A percentile compares a stretch with the other conserved stretches of the same genome.
Evolutionary conservation across 2,329 filamentous ascomycete genomes (phyloP).

Genomic region (Penicillium corylophilum): DNA sequence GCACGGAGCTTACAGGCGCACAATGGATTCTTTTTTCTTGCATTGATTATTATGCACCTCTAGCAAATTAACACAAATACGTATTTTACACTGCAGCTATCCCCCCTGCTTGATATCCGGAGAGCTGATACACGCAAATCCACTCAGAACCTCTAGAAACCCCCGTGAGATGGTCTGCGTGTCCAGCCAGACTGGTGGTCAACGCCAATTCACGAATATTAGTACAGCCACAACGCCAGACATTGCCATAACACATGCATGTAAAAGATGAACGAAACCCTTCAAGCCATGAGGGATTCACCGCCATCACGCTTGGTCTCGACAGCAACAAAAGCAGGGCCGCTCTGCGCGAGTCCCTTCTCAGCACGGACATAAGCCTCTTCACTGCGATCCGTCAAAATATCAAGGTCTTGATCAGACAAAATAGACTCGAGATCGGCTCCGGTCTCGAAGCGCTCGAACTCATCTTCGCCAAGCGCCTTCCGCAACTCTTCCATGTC

Average conservation of each 20-base stretch:
- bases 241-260: neutral
- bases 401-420: conserved; percentile 71
- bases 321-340: conserved; percentile 67
- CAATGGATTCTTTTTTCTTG: conserved; percentile 24
- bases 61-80: neutral
- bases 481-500: conserved; percentile 63
- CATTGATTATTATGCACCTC: neutral
- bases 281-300: conserved; percentile 32
- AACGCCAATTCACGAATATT: neutral
- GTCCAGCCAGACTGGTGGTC: neutral
- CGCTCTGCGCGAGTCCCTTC: conserved; percentile 65
- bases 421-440: conserved; percentile 63
- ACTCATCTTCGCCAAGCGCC: conserved; percentile 71
- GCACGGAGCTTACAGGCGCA: conserved; percentile 35
- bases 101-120: neutral
- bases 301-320: conserved; percentile 65
- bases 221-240: neutral
- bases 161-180: neutral
- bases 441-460: conserved; percentile 60
- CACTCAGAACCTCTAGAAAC: neutral
- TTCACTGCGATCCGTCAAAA: conserved; percentile 72
- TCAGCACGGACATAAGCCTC: conserved; percentile 72
- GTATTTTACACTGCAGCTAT: conserved; percentile 1
- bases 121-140: neutral
- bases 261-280: neutral